Conservation (phyloP, 352 stramenopile genomes). For the Pythium plurisporium region DNA sequence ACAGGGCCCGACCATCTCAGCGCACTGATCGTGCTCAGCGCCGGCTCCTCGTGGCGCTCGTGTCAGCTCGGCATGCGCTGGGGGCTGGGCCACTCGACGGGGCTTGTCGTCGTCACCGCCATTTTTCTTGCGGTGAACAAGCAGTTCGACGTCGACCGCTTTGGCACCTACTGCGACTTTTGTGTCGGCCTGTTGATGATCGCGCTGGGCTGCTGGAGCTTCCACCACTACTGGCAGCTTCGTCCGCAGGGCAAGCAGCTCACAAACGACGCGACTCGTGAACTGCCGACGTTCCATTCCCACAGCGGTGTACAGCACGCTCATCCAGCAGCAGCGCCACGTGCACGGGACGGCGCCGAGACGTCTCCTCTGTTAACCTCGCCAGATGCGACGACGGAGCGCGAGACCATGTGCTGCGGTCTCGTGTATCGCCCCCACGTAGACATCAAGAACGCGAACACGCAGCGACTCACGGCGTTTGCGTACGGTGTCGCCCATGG, state of each 20-base stretch:
- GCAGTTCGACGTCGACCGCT: conserved; percentile 31
- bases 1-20: conserved; percentile 84
- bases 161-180: conserved; percentile 51
- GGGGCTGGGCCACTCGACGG: conserved; percentile 76
- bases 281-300: conserved; percentile 23
- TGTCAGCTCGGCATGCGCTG: conserved; percentile 82
- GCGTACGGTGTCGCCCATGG: conserved; percentile 67
- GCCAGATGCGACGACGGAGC: conserved; percentile 30
- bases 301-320: conserved; percentile 8
- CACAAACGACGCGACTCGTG: conserved; percentile 25
- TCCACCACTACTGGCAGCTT: conserved; percentile 36
- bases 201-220: conserved; percentile 32
- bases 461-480: conserved; percentile 36
- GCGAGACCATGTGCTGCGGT: conserved; percentile 34
- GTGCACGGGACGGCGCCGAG: conserved; percentile 6
- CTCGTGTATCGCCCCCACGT: conserved; percentile 32
- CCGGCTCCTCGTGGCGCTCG: conserved; percentile 61
- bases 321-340: conserved; percentile 17
- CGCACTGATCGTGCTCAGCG: conserved; percentile 79
- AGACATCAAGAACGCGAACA: conserved; percentile 40
- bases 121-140: conserved; percentile 52
- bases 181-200: conserved; percentile 63
- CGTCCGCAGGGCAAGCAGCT: conserved; percentile 31
- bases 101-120: conserved; percentile 63
- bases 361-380: conserved; percentile 8